Conservation (phyloP, 2,329 filamentous ascomycete species). For the Hymenoscyphus albidus region DNA sequence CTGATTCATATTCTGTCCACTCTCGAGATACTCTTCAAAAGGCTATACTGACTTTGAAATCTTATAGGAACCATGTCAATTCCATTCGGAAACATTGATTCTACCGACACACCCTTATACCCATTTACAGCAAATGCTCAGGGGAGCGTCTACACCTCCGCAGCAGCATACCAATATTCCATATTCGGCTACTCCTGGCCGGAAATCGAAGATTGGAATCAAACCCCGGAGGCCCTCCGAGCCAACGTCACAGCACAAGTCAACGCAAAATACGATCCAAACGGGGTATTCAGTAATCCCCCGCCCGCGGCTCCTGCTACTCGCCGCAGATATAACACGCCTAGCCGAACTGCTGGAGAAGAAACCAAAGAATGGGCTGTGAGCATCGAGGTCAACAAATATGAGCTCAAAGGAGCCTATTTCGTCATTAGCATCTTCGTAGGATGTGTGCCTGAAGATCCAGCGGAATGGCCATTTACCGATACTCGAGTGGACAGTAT, state of each 20-base stretch:
- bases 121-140: neutral
- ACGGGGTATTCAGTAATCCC: slow-evolving; percentile 6
- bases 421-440: slow-evolving; percentile 29
- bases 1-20: slow-evolving; percentile 26
- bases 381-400: slow-evolving; percentile 25
- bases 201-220: slow-evolving; percentile 42
- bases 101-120: neutral
- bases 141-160: slow-evolving; percentile 1
- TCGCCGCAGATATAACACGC: neutral
- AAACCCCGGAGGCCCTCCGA: slow-evolving; percentile 53
- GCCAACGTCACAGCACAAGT: slow-evolving; percentile 60
- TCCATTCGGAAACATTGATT: neutral
- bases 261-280: slow-evolving; percentile 44
- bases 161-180: slow-evolving; percentile 31
- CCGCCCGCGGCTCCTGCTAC: neutral
- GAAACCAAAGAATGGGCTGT: slow-evolving; percentile 25
- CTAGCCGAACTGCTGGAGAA: slow-evolving; percentile 1
- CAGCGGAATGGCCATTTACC: slow-evolving; percentile 21
- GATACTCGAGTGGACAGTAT: slow-evolving; percentile 21
- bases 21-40: too few relatives aligned
- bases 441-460: slow-evolving; percentile 22
- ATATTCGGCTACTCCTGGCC: slow-evolving; percentile 29
- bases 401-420: slow-evolving; percentile 25
- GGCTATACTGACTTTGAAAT: too few relatives aligned
- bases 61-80: neutral